Evolutionary conservation across 179 eudicot genomes (phyloP).

Genomic region (Nepenthes alata): DNA sequence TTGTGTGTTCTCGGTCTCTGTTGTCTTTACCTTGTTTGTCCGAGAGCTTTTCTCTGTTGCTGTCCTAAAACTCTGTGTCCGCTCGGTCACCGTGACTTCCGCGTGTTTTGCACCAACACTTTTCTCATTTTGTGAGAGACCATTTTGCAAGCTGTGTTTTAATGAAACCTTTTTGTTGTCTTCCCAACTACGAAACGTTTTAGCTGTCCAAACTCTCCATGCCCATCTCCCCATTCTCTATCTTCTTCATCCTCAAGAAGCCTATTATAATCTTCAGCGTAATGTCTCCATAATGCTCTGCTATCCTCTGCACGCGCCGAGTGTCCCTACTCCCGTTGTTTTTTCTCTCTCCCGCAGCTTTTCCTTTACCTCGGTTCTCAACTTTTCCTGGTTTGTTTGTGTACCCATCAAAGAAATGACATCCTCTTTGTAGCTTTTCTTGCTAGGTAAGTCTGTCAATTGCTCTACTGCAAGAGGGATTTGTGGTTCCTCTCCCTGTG

Average conservation of each 20-base stretch:
- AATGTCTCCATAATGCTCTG: background rate
- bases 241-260: background rate
- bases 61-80: too few relatives aligned
- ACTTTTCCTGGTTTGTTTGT: background rate
- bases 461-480: background rate
- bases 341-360: background rate
- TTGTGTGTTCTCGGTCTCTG: too few relatives aligned
- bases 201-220: background rate
- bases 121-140: too few relatives aligned
- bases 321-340: background rate
- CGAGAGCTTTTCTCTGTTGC: too few relatives aligned
- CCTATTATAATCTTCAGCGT: background rate
- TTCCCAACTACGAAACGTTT: background rate
- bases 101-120: too few relatives aligned
- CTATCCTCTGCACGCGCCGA: background rate
- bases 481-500: background rate
- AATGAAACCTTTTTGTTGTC: slow-evolving; percentile 6
- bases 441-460: too few relatives aligned
- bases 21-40: too few relatives aligned
- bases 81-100: too few relatives aligned
- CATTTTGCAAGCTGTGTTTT: slow-evolving; percentile 12
- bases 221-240: background rate
- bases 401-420: background rate
- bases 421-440: background rate
- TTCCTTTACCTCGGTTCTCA: background rate